Evolutionary conservation across 1,139 yeast genomes (phyloP), one percentile per base, ranked within the genome.

Genomic region (Yamadazyma buinensis): DNA sequence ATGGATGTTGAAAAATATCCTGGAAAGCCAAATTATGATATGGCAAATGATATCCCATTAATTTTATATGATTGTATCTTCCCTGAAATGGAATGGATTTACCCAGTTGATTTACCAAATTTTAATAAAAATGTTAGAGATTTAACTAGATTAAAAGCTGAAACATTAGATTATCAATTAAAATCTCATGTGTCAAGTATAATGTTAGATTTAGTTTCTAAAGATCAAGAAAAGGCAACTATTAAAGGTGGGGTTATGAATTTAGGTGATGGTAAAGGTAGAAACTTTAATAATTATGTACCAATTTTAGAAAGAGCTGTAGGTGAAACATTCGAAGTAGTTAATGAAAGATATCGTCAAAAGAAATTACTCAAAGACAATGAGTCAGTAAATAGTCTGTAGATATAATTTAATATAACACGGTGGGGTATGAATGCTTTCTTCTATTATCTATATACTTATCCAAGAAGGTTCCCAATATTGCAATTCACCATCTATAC

Each of bases 11-110:
- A 65, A 3, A 64, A 61, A 33, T 74, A 63, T 37, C 88, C 95
- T 0, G 63, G 77, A 15, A 77, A 83, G 43, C 99, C 99, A 0
- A 61, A 72, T 10, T 94, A 83, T 53, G 94, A 82, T 37, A 86
- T 92, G 87, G 97, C 96, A 1, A 76, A 84, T 48, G 97, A 92
- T 46, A 64, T 84, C n/a, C 98, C 98, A 1, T 66, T 94, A 46
- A 82, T 92, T 3, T 62, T 94, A 26, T 90, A 82, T 53, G 95
- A 92, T 52, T 92, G 97, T 57, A 77, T 74, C n/a, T 92, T 76
- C 52, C 73, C 76, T 3, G 68, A 66, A 3, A 37, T 88, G 65
- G 80, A 79, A 44, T 90, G 97, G 97, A 52, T 52, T 3, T 56
- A 52, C 14, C 55, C 56, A 24, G 56, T 43, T 42, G 47, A 51